phyloP scores from a whole-genome alignment of 176 grass and related monocot genomes.

The Bothriochloa decipiens region DNA sequence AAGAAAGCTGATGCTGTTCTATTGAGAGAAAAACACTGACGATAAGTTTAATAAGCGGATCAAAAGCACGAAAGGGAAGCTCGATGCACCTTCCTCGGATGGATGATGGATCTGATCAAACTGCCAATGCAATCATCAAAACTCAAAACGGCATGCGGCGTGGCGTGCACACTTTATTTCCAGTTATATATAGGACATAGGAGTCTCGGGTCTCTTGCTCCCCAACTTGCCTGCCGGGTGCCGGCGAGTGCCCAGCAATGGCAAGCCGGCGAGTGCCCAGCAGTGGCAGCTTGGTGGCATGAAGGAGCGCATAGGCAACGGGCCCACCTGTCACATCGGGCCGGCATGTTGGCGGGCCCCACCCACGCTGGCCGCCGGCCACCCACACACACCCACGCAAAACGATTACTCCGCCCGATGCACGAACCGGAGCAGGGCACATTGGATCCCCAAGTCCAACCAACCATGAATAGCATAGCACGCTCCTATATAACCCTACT shows the following conservation, averaged over 20 bases:
- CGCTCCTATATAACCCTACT: not conserved
- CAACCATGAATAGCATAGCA: conserved; percentile 9
- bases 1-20: too few species aligned
- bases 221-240: not conserved
- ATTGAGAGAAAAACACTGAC: too few species aligned
- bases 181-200: too few species aligned
- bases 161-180: too few species aligned
- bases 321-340: not conserved
- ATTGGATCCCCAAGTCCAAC: conserved; percentile 65
- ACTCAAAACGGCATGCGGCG: not conserved
- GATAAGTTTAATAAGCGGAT: too few species aligned
- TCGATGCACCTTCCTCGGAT: not conserved
- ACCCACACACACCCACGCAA: not conserved
- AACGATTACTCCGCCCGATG: conserved; percentile 35
- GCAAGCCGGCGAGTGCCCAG: too few species aligned
- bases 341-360: not conserved
- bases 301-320: too few species aligned
- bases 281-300: not conserved
- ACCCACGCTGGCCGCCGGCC: conserved; percentile 10
- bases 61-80: not conserved
- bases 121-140: not conserved
- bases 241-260: too few species aligned
- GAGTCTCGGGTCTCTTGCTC: not conserved
- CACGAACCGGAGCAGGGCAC: conserved; percentile 24
- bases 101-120: not conserved